Base-by-base conservation (phyloP, 2,329 filamentous ascomycete species). In the Byssoonygena ceratinophila region DNA sequence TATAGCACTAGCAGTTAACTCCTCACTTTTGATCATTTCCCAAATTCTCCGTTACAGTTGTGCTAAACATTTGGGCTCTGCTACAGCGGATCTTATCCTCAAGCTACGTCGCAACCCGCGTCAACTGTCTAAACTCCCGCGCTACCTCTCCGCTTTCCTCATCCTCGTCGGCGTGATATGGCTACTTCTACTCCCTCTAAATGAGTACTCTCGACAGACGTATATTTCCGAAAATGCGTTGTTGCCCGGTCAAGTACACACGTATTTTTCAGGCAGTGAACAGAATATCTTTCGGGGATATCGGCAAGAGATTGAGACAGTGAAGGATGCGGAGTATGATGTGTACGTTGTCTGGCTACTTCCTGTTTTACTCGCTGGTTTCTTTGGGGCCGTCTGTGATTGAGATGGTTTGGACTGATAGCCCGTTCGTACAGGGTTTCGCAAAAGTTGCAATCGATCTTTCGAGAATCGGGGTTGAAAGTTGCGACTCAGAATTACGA, bases 171-270 rank as follows among this genome's bases (percentile, higher is more conserved):
- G 92, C 50, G 79, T 96, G 52, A 79, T 81, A 60, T 98, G 91
- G 87, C 81, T 98, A 12, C 80, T 96, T 20, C 76, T 97, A 29
- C 80, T 98, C 1, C 92, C 92, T 2, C 77, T 97, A 50, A 80
- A 97, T 68, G 80, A 90, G 59, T 95, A 97, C 73, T 95, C 89
- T 47, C 82, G 92, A 59, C 78, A 80, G 55, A 98, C 91, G 0
- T 98, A 98, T 69, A 92, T 98, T 54, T 97, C 91, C 40, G 92
- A 98, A 69, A 98, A 98, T 67, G 92, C 92, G 9, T 81, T 98
- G 31, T 75, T 98, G 12, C 92, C 92, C 0, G 92, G 90, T 1
- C 92, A 98, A 69, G 92, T 97, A 7, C 91, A 97, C 71, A 95
- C 92, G 1, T 98, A 98, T 70, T 98, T 98, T 66, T 84, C 87